These are phyloP conservation scores for Blastobotrys raffinosifermentans DNA, from an alignment of 1,139 yeast species.

Conservation along the genomic window DNA sequence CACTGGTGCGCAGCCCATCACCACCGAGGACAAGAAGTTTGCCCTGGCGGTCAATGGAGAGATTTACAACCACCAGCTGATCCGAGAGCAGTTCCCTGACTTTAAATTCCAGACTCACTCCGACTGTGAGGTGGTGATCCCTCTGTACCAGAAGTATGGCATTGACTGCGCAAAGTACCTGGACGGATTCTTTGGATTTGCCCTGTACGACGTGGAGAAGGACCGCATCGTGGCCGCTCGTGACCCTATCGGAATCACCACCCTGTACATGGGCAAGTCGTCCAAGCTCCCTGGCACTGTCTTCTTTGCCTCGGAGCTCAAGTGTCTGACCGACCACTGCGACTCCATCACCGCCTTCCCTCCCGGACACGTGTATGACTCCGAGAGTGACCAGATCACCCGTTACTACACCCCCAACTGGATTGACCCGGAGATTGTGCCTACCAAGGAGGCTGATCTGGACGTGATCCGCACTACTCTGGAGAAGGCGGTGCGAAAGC, in stretches of 20 bases:
- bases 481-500: constrained; percentile 95
- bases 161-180: constrained; percentile 84
- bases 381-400: constrained; percentile 74
- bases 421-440: constrained; percentile 80
- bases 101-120: constrained; percentile 80
- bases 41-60: constrained; percentile 92
- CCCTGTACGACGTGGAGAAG: constrained; percentile 70
- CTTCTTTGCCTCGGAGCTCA: constrained; percentile 89
- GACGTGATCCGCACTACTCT: constrained; percentile 67
- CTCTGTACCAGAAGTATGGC: constrained; percentile 79
- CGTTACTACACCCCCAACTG: constrained; percentile 89
- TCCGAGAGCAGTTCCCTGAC: constrained; percentile 66
- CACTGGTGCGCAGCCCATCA: constrained; percentile 96
- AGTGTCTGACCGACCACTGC: constrained; percentile 90
- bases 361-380: constrained; percentile 96
- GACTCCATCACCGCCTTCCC: constrained; percentile 92
- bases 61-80: constrained; percentile 89
- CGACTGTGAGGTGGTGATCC: constrained; percentile 97
- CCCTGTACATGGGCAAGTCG: constrained; percentile 88
- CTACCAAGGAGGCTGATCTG: constrained; percentile 69
- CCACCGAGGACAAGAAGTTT: constrained; percentile 67
- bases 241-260: constrained; percentile 97
- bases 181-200: constrained; percentile 99
- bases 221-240: constrained; percentile 95
- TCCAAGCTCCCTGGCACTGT: constrained; percentile 66